Conservation (phyloP, 768 basidiomycete genomes). For the Leccinellum rugosiceps region DNA sequence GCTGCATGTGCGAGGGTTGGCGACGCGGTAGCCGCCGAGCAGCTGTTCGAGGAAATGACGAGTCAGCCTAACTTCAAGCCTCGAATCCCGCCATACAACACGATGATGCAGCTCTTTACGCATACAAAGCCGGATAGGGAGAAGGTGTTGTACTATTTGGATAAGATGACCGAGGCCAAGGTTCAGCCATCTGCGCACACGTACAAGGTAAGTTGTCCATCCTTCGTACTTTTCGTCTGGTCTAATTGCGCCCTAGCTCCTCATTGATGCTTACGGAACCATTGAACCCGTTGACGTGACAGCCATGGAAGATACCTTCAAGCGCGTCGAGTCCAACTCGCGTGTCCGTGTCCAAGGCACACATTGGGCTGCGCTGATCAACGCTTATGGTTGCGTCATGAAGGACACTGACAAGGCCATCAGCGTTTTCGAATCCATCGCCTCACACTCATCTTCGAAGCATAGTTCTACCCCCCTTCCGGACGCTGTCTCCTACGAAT, state of each 20-base stretch:
- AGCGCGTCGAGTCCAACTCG: constrained; percentile 46
- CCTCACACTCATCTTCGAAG: constrained; percentile 45
- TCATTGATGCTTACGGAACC: constrained; percentile 85
- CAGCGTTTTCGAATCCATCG: constrained; percentile 72
- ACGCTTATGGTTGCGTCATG: constrained; percentile 78
- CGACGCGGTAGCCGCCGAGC: constrained; percentile 76
- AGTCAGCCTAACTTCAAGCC: constrained; percentile 72
- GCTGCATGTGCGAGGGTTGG: constrained; percentile 93
- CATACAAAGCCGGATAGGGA: constrained; percentile 85
- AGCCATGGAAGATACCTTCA: constrained; percentile 71
- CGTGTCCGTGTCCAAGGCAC: constrained; percentile 40
- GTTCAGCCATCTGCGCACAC: constrained; percentile 86
- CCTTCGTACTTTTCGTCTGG: neutral
- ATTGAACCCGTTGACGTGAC: constrained; percentile 77
- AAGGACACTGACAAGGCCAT: constrained; percentile 79
- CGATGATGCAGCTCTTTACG: constrained; percentile 97
- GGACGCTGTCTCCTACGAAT: constrained; percentile 87
- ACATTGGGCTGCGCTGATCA: constrained; percentile 85
- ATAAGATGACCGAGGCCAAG: constrained; percentile 54
- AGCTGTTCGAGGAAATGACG: constrained; percentile 84
- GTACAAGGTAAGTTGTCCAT: constrained; percentile 66
- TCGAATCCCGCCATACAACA: constrained; percentile 93
- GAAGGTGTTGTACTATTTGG: constrained; percentile 71
- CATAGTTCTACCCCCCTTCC: constrained; percentile 39
- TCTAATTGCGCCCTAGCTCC: constrained; percentile 46